Evolutionary conservation across 176 grass and related monocot genomes (phyloP).

Genomic region (Musa schizocarpa): DNA sequence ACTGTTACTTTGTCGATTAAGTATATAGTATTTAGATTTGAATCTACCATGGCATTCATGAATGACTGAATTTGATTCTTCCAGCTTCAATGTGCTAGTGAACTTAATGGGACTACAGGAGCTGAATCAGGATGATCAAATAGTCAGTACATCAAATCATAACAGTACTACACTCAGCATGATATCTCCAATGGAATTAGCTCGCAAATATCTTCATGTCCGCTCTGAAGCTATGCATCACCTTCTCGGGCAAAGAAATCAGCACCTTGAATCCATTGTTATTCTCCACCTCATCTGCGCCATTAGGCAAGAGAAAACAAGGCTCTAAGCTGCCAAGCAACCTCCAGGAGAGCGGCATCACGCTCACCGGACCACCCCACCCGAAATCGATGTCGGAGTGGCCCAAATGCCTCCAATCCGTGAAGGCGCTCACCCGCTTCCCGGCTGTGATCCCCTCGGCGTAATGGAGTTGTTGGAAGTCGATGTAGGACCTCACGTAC

Average conservation of each 20-base stretch:
- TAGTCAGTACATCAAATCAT: too few relatives aligned
- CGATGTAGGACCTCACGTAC: constrained; percentile 73
- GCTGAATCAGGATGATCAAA: background rate
- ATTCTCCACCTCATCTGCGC: constrained; percentile 21
- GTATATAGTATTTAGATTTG: too few relatives aligned
- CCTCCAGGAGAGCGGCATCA: constrained; percentile 57
- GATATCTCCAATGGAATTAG: background rate
- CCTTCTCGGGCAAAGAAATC: constrained; percentile 24
- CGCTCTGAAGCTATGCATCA: constrained; percentile 23
- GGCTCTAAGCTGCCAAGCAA: constrained; percentile 56
- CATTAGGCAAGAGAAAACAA: constrained; percentile 54
- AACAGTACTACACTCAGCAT: too few relatives aligned
- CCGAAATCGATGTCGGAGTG: constrained; percentile 71
- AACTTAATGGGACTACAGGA: background rate
- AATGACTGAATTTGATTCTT: background rate
- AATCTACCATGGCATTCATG: background rate
- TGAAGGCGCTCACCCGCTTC: constrained; percentile 45
- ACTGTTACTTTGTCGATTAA: too few relatives aligned
- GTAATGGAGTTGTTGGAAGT: constrained; percentile 48
- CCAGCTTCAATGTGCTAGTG: too few relatives aligned
- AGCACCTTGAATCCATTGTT: constrained; percentile 53
- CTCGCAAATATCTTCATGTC: constrained; percentile 38
- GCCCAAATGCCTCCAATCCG: constrained; percentile 60
- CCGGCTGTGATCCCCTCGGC: constrained; percentile 41
- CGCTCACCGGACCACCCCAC: constrained; percentile 34